phyloP scores from a whole-genome alignment of 371 early-diverging fungal genomes.

The Syncephalastrum monosporum region DNA sequence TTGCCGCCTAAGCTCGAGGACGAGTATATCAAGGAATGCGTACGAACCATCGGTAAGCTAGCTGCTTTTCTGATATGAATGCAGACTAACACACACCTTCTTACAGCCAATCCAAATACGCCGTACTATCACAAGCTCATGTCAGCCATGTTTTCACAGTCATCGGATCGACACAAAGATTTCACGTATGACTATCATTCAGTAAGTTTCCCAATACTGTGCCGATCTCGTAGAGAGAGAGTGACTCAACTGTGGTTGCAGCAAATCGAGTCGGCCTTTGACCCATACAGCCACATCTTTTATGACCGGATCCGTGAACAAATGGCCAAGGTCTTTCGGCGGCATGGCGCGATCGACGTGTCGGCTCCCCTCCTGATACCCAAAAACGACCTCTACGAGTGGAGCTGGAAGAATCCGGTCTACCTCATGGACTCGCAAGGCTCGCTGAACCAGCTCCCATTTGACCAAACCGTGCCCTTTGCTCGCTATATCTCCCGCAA shows the following conservation, averaged over 20 bases:
- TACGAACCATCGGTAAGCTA: conserved; percentile 71
- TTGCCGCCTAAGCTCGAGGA: conserved; percentile 89
- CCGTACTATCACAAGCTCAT: conserved; percentile 85
- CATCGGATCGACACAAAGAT: conserved; percentile 83
- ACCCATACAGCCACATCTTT: conserved; percentile 65
- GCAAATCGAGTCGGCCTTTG: conserved; percentile 48
- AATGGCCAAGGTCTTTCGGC: conserved; percentile 77
- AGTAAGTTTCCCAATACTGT: conserved; percentile 11
- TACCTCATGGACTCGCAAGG: conserved; percentile 83
- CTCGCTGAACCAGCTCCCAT: conserved; percentile 82
- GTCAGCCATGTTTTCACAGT: conserved; percentile 78
- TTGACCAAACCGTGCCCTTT: conserved; percentile 92
- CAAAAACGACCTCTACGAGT: conserved; percentile 69
- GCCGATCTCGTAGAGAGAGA: not conserved
- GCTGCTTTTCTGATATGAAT: not conserved
- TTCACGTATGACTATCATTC: conserved; percentile 88
- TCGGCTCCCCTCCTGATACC: conserved; percentile 86
- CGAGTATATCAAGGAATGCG: conserved; percentile 89
- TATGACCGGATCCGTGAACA: conserved; percentile 71
- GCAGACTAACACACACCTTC: not conserved
- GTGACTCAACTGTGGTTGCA: not conserved
- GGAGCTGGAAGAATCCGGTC: conserved; percentile 69
- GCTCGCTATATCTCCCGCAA: conserved; percentile 81
- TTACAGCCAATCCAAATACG: conserved; percentile 77
- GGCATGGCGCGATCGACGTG: conserved; percentile 88